These are phyloP conservation scores for Yamadazyma takamatsuzukensis DNA, from an alignment of 805 yeast genomes.

Conservation along the genomic window DNA sequence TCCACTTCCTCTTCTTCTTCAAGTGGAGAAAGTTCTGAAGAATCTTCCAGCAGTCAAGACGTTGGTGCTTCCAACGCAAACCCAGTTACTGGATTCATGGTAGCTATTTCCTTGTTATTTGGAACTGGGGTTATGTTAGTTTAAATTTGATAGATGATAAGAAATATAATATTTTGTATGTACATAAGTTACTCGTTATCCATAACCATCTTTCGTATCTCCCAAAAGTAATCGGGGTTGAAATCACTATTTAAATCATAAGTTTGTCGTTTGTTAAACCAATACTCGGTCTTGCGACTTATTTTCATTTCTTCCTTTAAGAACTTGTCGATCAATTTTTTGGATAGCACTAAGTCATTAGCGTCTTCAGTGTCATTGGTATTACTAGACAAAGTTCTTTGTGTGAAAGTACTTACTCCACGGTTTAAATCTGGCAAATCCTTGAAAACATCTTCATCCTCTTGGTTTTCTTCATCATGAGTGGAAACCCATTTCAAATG, in stretches of 20 bases:
- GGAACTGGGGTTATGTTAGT: slow-evolving; percentile 12
- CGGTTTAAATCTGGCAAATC: slow-evolving; percentile 46
- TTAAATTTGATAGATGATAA: slow-evolving; percentile 14
- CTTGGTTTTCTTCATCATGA: slow-evolving; percentile 30
- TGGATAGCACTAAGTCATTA: slow-evolving; percentile 24
- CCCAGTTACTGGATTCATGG: slow-evolving; percentile 12
- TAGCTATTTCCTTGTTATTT: slow-evolving; percentile 8
- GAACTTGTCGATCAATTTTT: slow-evolving; percentile 27
- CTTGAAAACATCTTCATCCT: slow-evolving; percentile 43
- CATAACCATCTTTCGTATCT: slow-evolving; percentile 40
- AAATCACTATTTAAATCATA: slow-evolving; percentile 18
- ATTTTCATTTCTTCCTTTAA: slow-evolving; percentile 35
- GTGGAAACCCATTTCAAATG: slow-evolving; percentile 58
- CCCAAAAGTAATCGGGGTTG: slow-evolving; percentile 36
- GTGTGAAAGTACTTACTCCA: slow-evolving; percentile 36
- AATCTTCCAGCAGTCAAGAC: slow-evolving; percentile 12
- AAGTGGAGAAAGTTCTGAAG: slow-evolving; percentile 11
- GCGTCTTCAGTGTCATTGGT: slow-evolving; percentile 20
- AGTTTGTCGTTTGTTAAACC: slow-evolving; percentile 32
- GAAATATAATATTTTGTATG: slow-evolving; percentile 40
- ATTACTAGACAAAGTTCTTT: slow-evolving; percentile 30
- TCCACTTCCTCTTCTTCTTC: slow-evolving; percentile 20
- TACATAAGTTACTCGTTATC: slow-evolving; percentile 31
- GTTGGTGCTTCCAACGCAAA: slow-evolving; percentile 5
- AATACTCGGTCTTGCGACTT: slow-evolving; percentile 29